These are phyloP conservation scores for Rhododendron williamsianum DNA, from an alignment of 148 eudicot species.

Conservation along the genomic window DNA sequence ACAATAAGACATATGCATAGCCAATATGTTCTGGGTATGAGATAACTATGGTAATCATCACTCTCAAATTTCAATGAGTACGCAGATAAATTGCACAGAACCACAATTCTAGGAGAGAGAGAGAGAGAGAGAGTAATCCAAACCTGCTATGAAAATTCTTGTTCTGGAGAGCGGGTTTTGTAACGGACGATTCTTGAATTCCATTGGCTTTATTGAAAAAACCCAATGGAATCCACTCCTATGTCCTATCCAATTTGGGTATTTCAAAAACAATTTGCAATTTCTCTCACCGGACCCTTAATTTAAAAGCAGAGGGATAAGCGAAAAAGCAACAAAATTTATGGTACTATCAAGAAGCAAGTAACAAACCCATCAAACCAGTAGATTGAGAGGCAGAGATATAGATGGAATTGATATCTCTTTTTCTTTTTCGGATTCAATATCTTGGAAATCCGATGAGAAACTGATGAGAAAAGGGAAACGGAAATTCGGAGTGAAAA, in stretches of 20 bases:
- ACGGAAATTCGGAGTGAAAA: constrained; percentile 4
- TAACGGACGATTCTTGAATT: background rate
- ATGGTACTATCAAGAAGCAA: background rate
- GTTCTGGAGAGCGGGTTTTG: background rate
- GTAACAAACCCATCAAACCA: background rate
- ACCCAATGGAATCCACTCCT: constrained; percentile 6
- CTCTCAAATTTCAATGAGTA: background rate
- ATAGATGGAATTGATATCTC: background rate
- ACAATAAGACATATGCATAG: background rate
- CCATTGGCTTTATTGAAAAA: background rate
- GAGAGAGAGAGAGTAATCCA: background rate
- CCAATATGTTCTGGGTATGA: background rate
- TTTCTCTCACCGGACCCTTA: background rate
- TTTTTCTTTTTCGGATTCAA: too few relatives aligned
- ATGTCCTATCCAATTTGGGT: background rate
- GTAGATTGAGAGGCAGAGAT: background rate
- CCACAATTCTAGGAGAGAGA: background rate
- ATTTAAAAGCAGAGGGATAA: background rate
- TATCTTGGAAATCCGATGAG: background rate
- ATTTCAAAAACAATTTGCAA: background rate
- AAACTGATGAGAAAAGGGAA: background rate
- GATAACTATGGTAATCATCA: background rate
- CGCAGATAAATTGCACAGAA: background rate
- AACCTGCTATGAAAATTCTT: background rate
- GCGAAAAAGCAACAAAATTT: background rate